Percentiles rank a stretch among this genome's conserved stretches.
Conservation (phyloP, 768 basidiomycete species). For the Pleurotus citrinopileatus region DNA sequence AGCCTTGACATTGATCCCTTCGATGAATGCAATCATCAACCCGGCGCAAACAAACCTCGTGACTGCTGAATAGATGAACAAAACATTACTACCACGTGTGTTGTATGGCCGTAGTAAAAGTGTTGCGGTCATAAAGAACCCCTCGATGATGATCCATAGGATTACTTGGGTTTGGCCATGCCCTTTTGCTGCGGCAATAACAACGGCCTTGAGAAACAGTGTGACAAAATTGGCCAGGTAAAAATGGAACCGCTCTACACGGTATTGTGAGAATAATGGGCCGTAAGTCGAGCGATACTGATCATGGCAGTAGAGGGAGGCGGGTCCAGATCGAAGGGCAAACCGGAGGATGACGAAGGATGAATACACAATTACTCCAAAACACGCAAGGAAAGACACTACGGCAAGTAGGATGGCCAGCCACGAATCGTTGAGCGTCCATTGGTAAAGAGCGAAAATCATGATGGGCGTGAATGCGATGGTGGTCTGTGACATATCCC, state of each 20-base stretch:
- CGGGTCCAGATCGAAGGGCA: constrained; percentile 35
- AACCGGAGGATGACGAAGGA: constrained; percentile 47
- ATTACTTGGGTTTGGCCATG: constrained; percentile 70
- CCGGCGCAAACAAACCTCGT: constrained; percentile 69
- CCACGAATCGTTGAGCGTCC: constrained; percentile 89
- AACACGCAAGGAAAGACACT: constrained; percentile 53
- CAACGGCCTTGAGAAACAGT: constrained; percentile 63
- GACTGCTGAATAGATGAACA: constrained; percentile 63
- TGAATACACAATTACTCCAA: constrained; percentile 47
- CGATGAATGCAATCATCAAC: constrained; percentile 74
- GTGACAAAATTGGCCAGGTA: constrained; percentile 54
- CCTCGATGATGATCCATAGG: constrained; percentile 64
- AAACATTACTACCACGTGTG: constrained; percentile 68
- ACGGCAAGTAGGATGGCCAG: constrained; percentile 79
- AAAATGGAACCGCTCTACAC: constrained; percentile 65
- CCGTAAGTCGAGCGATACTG: constrained; percentile 40
- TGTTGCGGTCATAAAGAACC: constrained; percentile 49
- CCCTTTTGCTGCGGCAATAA: constrained; percentile 63
- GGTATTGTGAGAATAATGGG: constrained; percentile 68
- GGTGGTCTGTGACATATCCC: constrained; percentile 55
- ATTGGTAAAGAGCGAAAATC: constrained; percentile 85
- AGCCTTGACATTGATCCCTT: constrained; percentile 57
- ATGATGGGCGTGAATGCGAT: constrained; percentile 65
- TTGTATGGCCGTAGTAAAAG: constrained; percentile 60
- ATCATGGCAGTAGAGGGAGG: constrained; percentile 33